Percentiles rank a stretch among this genome's conserved stretches.
phyloP scores from a whole-genome alignment of 1,139 yeast genomes.

The Taiozyma sp. region DNA sequence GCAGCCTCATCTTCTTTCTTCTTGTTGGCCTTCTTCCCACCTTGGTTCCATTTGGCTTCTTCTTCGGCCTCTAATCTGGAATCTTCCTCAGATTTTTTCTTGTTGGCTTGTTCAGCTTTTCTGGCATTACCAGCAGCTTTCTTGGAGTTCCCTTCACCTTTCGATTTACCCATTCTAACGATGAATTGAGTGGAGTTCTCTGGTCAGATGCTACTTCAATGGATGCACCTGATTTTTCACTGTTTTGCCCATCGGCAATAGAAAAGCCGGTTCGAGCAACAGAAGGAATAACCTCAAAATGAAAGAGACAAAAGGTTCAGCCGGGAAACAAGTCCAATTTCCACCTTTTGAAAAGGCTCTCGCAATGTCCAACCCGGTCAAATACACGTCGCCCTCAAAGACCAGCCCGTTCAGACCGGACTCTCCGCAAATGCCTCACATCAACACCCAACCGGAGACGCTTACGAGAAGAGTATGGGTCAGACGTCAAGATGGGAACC shows the following conservation, averaged over 20 bases:
- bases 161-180: conserved; percentile 11
- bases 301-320: neutral
- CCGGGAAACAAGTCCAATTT: neutral
- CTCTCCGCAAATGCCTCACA: conserved; percentile 4
- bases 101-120: conserved; percentile 64
- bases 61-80: conserved; percentile 50
- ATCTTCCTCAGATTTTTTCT: conserved; percentile 51
- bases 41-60: conserved; percentile 66
- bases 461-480: conserved; percentile 55
- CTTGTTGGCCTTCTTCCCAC: conserved; percentile 64
- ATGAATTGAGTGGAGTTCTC: neutral
- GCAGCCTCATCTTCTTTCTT: conserved; percentile 63
- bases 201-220: conserved; percentile 10
- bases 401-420: conserved; percentile 1
- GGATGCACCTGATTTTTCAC: neutral
- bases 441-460: conserved; percentile 6
- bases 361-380: neutral
- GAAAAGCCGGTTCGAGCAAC: neutral
- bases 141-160: conserved; percentile 53
- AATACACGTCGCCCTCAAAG: conserved; percentile 10
- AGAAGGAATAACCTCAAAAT: neutral
- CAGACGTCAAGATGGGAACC: conserved; percentile 47
- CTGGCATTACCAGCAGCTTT: conserved; percentile 69
- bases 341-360: neutral
- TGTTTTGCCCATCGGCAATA: neutral